Evolutionary conservation across 352 stramenopile genomes (phyloP), one percentile per base, ranked within the genome.

Genomic region (Phytopythium montanum): DNA sequence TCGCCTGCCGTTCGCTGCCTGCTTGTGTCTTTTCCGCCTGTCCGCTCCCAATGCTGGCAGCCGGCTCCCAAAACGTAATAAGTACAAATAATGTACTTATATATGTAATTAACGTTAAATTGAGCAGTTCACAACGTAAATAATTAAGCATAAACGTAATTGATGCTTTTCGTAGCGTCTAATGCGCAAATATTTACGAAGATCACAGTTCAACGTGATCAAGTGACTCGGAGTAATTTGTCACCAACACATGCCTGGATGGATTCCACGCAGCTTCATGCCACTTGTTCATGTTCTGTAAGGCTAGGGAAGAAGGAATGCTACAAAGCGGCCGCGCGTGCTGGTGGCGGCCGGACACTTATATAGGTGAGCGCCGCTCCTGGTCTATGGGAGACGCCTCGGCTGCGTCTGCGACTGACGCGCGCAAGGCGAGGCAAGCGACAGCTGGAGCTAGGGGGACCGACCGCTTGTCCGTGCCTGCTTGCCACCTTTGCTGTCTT

Each of bases 1-100:
- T 19, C 28, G 42, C 26, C 19, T 44, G 29, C 48, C 36, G 10
- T 7, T 36, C 49, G 19, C 45, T 19, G 7, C 23, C n/a, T n/a
- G 42, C n/a, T 33, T 21, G 44, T 50, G 44, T 50, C 44, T 1
- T 50, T 50, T 50, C 44, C 44, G 44, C 44, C n/a, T 50, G 10
- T 23, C 42, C 21, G 5, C n/a, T 48, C 5, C 41, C 31, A 9
- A 14, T 3, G 36, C 19, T 31, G 42, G 21, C 12, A 12, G n/a
- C n/a, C n/a, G n/a, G n/a, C n/a, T n/a, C n/a, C n/a, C n/a, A n/a
- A n/a, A n/a, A n/a, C n/a, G n/a, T n/a, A n/a, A n/a, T n/a, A n/a
- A n/a, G n/a, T n/a, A n/a, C n/a, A n/a, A n/a, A n/a, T n/a, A n/a
- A n/a, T n/a, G n/a, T n/a, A n/a, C n/a, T n/a, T n/a, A n/a, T n/a